Base-by-base conservation (phyloP, 768 basidiomycete species). In the Pleurotus platypus region DNA sequence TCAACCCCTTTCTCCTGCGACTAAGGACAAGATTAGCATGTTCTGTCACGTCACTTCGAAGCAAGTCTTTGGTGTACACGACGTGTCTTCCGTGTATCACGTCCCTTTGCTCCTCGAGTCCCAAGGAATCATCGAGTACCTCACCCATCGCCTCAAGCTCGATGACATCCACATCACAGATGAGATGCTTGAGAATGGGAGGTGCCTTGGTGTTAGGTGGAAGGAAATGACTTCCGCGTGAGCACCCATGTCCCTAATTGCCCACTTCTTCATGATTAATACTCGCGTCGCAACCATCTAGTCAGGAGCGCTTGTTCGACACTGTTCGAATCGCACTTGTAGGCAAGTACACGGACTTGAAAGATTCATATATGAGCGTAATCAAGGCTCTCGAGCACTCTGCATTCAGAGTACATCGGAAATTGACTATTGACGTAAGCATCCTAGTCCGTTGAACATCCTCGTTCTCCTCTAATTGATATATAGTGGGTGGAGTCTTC, bases 341-440 rank as follows among this genome's bases (percentile, higher is more conserved):
- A 13, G 96, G 96, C 46, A 99, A 99, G 74, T 99, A 99, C 76
- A 98, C 94, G 11, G 87, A 93, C 62, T 78, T 98, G 47, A 92
- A 94, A 72, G 96, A 99, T 71, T 97, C 95, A 24, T 99, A 99
- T 70, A 98, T 98, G 92, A 94, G 91, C 26, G 96, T 99, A 56
- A 87, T 86, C 66, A 99, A 99, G 78, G 85, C 97, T 18, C 78
- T 99, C 37, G 96, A 99, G 72, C 96, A 99, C 71, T 94, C 95
- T 4, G 92, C 95, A 1, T 93, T 98, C 76, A 85, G 93, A 43
- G 90, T 96, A 55, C 90, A 86, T 57, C 77, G 92, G 57, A 94
- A 91, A 67, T 82, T 99, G 39, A 78, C 75, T 51, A 78, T 98
- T 40, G 83, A 92, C 63, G 95, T 91, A 62, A 46, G 84, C 11